Conservation (phyloP, 345 rosid species). For the Eucalyptus brandiana region DNA sequence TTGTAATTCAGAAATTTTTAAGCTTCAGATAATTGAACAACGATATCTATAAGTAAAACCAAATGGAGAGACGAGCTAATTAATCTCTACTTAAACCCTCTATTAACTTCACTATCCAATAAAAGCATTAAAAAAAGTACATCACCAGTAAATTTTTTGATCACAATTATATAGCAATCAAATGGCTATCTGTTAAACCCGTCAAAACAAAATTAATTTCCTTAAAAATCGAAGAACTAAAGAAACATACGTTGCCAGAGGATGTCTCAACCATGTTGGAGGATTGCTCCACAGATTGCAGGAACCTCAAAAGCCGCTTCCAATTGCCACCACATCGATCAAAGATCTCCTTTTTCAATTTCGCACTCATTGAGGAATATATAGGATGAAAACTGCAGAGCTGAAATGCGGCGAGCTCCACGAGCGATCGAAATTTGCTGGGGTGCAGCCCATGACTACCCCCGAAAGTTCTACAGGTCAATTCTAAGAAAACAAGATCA, state of each 20-base stretch:
- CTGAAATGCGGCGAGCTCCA: conserved; percentile 75
- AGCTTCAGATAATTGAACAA: not conserved
- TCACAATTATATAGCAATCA: not conserved
- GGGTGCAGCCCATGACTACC: conserved; percentile 53
- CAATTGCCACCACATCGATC: conserved; percentile 80
- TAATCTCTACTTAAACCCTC: not conserved
- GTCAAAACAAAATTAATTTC: not conserved
- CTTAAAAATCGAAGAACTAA: not conserved
- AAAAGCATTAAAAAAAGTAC: not conserved
- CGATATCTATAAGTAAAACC: not conserved
- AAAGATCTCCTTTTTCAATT: conserved; percentile 38
- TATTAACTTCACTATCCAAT: not conserved
- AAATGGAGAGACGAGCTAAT: not conserved
- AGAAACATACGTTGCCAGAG: conserved; percentile 80
- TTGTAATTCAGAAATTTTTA: not conserved
- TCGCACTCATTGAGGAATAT: conserved; percentile 40
- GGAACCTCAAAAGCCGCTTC: conserved; percentile 82
- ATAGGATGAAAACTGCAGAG: conserved; percentile 45
- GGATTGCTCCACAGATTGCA: conserved; percentile 74
- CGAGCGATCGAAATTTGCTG: conserved; percentile 60
- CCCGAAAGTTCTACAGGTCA: conserved; percentile 74
- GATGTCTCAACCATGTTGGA: conserved; percentile 69
- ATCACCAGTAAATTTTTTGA: not conserved
- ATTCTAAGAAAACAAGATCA: conserved; percentile 64
- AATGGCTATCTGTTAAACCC: not conserved